Conservation (phyloP, 352 stramenopile species). For the Globisporangium spinosum region DNA sequence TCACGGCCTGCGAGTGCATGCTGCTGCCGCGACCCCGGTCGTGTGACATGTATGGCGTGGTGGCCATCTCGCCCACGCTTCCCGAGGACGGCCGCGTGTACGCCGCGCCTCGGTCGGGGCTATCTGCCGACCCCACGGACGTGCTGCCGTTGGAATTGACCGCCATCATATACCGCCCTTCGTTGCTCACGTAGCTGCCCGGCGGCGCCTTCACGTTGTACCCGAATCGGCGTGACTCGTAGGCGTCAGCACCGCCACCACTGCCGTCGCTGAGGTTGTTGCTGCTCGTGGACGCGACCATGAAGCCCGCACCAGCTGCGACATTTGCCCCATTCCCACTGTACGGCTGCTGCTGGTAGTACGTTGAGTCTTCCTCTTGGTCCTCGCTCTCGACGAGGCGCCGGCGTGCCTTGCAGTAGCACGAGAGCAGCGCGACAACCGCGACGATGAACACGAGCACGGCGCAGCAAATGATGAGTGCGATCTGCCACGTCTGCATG, state of each 20-base stretch:
- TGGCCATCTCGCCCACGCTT: constrained; percentile 11
- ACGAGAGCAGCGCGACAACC: constrained; percentile 46
- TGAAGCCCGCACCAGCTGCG: background rate
- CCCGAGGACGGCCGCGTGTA: constrained; percentile 8
- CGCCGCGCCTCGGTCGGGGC: background rate
- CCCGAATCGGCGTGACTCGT: background rate
- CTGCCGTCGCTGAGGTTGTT: constrained; percentile 8
- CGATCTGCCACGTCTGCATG: constrained; percentile 51
- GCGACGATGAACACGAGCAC: constrained; percentile 48
- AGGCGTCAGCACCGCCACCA: background rate
- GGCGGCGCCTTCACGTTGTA: background rate
- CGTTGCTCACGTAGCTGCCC: constrained; percentile 8
- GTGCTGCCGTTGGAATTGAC: background rate
- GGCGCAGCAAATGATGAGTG: constrained; percentile 54
- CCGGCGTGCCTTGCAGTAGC: constrained; percentile 52
- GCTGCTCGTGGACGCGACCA: background rate
- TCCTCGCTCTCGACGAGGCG: constrained; percentile 50
- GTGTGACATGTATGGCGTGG: constrained; percentile 2
- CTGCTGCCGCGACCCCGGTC: constrained; percentile 6
- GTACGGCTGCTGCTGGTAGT: constrained; percentile 39
- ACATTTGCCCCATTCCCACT: constrained; percentile 7
- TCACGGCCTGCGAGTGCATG: constrained; percentile 13
- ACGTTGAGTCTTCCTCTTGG: constrained; percentile 34
- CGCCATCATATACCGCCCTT: constrained; percentile 11
- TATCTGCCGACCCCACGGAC: background rate